Evolutionary conservation across 805 yeast species (phyloP).

Genomic region (Isabelozyma gotoi): DNA sequence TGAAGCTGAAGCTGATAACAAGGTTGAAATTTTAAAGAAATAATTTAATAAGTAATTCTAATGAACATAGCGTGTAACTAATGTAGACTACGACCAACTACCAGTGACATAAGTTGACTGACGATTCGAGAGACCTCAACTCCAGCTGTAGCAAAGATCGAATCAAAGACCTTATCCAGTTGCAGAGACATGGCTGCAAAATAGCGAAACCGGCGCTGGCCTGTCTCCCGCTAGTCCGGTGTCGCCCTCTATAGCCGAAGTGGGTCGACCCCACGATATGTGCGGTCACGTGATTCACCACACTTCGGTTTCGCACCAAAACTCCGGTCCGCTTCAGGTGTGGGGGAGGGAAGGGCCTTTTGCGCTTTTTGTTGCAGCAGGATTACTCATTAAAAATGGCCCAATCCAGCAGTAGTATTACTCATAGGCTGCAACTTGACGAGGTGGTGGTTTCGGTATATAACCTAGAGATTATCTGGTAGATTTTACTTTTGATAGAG

Average conservation of each 20-base stretch:
- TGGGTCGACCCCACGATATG: neutral
- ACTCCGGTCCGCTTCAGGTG: too few species aligned
- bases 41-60: too few species aligned
- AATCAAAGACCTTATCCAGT: too few species aligned
- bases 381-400: neutral
- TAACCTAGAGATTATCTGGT: neutral
- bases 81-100: too few species aligned
- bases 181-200: neutral
- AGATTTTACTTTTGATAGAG: neutral
- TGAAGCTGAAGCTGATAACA: constrained; percentile 9
- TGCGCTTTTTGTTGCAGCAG: neutral
- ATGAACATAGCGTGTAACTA: neutral
- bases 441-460: neutral
- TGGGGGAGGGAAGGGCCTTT: neutral
- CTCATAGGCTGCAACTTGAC: neutral
- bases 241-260: neutral
- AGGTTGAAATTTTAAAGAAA: neutral
- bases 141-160: too few species aligned
- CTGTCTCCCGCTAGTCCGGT: neutral
- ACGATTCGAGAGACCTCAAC: too few species aligned
- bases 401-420: too few species aligned
- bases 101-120: too few species aligned
- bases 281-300: neutral
- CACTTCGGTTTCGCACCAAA: neutral
- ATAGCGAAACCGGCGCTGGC: neutral